Evolutionary conservation across 106 monocot genomes (phyloP).

Genomic region (Dendrobium chrysotoxum): DNA sequence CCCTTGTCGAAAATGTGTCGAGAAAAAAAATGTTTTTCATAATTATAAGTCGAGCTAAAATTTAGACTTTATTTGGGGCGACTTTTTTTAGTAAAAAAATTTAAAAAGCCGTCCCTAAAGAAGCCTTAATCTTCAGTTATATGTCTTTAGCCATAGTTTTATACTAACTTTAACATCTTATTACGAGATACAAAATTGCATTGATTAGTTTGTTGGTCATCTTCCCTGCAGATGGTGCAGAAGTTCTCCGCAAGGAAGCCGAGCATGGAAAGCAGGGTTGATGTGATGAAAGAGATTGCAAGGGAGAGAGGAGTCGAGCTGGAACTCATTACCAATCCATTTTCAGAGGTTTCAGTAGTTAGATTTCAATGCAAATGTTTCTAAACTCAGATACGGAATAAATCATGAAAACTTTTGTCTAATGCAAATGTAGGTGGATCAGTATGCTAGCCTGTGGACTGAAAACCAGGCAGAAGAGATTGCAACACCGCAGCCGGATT

Average conservation of each 20-base stretch:
- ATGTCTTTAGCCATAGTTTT: too few relatives aligned
- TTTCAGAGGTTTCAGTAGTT: constrained; percentile 25
- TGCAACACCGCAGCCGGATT: background rate
- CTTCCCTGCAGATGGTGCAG: constrained; percentile 53
- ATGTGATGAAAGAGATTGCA: constrained; percentile 52
- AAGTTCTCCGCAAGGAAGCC: constrained; percentile 48
- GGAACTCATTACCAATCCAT: background rate
- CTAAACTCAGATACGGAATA: background rate
- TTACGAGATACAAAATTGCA: background rate
- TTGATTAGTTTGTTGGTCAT: background rate
- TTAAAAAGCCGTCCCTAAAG: too few relatives aligned
- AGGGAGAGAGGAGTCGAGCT: constrained; percentile 53
- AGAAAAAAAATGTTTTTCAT: too few relatives aligned
- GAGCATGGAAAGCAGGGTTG: constrained; percentile 44
- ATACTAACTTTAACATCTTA: too few relatives aligned
- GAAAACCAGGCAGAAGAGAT: background rate
- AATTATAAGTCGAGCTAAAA: too few relatives aligned
- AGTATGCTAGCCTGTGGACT: background rate
- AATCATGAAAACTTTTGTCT: background rate
- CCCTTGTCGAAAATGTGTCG: too few relatives aligned
- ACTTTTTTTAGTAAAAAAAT: too few relatives aligned
- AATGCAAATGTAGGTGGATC: constrained; percentile 3
- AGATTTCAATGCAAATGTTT: background rate
- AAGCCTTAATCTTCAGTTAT: too few relatives aligned
- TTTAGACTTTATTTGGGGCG: too few relatives aligned